Percentiles rank a stretch among this genome's conserved stretches.
Evolutionary conservation across 495 filamentous ascomycete genomes (phyloP).

Genomic region (Mytilinidion resinicola): DNA sequence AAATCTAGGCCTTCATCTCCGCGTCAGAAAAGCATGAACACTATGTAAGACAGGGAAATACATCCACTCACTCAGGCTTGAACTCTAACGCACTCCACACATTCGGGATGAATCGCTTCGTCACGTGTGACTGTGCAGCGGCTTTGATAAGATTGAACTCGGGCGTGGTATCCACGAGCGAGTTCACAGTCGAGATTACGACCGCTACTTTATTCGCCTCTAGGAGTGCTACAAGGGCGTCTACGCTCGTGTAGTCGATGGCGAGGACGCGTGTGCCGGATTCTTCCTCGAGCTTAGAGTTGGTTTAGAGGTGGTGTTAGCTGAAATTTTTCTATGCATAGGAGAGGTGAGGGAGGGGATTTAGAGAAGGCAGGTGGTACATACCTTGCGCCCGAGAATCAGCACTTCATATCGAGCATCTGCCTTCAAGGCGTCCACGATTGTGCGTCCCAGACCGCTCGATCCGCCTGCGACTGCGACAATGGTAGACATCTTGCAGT

Average conservation of each 20-base stretch:
- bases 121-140: conserved; percentile 1
- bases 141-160: conserved; percentile 8
- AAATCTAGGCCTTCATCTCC: not conserved
- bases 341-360: not conserved
- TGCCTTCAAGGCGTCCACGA: conserved; percentile 8
- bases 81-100: conserved; percentile 3
- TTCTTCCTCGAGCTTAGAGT: conserved; percentile 1
- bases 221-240: conserved; percentile 7
- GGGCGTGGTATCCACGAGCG: not conserved
- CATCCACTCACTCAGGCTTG: not conserved
- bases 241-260: not conserved
- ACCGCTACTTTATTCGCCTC: conserved; percentile 4
- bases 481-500: conserved; percentile 3
- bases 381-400: conserved; percentile 3
- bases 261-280: conserved; percentile 3
- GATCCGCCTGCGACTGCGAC: conserved; percentile 11
- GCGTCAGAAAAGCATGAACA: not conserved
- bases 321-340: too few species aligned
- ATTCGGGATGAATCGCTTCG: conserved; percentile 9
- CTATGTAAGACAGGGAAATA: not conserved
- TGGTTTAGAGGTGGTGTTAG: not conserved
- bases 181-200: conserved; percentile 4
- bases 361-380: not conserved
- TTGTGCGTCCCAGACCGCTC: conserved; percentile 4
- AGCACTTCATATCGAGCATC: not conserved